Conservation (phyloP, 768 basidiomycete genomes). For the Chalciporus pseudorubinellus region DNA sequence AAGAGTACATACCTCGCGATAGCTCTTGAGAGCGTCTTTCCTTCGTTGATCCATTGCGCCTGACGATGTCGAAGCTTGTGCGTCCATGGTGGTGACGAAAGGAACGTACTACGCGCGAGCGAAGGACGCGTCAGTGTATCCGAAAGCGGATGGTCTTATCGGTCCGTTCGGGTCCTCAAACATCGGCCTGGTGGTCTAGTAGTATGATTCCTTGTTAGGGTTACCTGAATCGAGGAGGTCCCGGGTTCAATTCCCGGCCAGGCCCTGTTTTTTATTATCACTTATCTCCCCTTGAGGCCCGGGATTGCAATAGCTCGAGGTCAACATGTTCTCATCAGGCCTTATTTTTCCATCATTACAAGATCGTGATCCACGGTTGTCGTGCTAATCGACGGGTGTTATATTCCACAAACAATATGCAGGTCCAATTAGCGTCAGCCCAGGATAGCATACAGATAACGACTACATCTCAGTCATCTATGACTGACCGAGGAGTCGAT, state of each 20-base stretch:
- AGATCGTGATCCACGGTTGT: no score
- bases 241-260: slow-evolving; percentile 60
- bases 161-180: fast-evolving
- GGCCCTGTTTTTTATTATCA: slow-evolving; percentile 39
- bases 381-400: no score
- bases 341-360: no score
- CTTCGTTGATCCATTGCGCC: slow-evolving; percentile 66
- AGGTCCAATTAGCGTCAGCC: slow-evolving; percentile 10
- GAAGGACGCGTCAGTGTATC: slow-evolving; percentile 28
- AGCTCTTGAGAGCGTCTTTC: slow-evolving; percentile 70
- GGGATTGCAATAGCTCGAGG: no score
- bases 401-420: background rate
- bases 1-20: slow-evolving; percentile 76
- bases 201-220: slow-evolving; percentile 57
- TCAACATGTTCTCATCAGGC: no score
- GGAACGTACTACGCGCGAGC: slow-evolving; percentile 13
- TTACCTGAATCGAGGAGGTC: slow-evolving; percentile 49
- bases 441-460: slow-evolving; percentile 11
- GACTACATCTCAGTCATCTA: slow-evolving; percentile 1
- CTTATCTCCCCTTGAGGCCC: no score
- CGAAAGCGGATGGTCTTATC: background rate
- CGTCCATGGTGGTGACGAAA: slow-evolving; percentile 24
- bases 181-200: slow-evolving; percentile 50
- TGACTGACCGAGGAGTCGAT: background rate
- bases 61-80: slow-evolving; percentile 49